phyloP scores from a whole-genome alignment of 2,329 filamentous ascomycete genomes.

The Ophiosphaerella herpotricha region DNA sequence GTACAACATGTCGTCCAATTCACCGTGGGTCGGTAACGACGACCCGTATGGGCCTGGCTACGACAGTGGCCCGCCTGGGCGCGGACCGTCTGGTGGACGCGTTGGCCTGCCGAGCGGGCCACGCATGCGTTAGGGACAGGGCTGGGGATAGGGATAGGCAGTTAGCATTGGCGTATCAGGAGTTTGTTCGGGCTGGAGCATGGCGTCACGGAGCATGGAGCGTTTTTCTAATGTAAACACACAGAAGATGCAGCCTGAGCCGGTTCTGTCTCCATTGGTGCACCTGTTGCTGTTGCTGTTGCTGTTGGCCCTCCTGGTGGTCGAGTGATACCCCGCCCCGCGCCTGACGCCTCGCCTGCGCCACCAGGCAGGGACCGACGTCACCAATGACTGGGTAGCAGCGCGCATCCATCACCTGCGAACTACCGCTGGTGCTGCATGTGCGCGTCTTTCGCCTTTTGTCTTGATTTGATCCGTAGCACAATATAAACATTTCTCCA shows the following conservation, averaged over 20 bases:
- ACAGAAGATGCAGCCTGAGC: neutral
- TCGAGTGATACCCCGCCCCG: slow-evolving; percentile 1
- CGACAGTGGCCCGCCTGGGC: slow-evolving; percentile 30
- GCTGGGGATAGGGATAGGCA: too few species aligned
- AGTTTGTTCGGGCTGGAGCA: neutral
- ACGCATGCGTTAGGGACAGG: slow-evolving; percentile 32
- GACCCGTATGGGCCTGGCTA: slow-evolving; percentile 39
- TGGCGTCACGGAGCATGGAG: slow-evolving; percentile 1
- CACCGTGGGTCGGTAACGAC: slow-evolving; percentile 38
- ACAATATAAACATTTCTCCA: too few species aligned
- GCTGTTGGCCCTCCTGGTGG: neutral
- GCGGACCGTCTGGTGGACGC: slow-evolving; percentile 35
- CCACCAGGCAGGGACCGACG: slow-evolving; percentile 9
- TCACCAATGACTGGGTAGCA: slow-evolving; percentile 11
- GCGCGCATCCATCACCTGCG: slow-evolving; percentile 22
- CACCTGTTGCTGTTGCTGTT: neutral
- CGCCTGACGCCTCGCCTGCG: slow-evolving; percentile 6
- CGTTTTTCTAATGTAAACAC: neutral
- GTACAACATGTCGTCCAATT: slow-evolving; percentile 37
- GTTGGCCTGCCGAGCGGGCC: slow-evolving; percentile 46
- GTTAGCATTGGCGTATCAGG: neutral
- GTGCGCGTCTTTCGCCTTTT: slow-evolving; percentile 5
- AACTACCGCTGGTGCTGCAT: slow-evolving; percentile 3
- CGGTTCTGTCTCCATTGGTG: neutral
- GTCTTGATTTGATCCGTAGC: too few species aligned